Evolutionary conservation across 1,139 yeast genomes (phyloP), one percentile per base, ranked within the genome.

Genomic region (Yamadazyma friedrichii): DNA sequence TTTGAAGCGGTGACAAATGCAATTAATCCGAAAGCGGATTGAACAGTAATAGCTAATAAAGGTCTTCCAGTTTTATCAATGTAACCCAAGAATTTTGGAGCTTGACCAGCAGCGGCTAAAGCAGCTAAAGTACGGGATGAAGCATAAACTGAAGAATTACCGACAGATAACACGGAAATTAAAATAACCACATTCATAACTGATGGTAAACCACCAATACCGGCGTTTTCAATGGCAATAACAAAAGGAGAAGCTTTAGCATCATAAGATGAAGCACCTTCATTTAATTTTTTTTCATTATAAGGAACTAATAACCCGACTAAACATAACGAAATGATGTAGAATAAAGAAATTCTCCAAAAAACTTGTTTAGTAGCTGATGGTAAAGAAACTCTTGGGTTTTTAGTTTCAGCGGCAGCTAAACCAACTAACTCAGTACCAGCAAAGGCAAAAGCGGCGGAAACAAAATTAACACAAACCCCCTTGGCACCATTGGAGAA

Each of bases 101-200:
- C 91, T 61, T 79, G 82, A 26, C 89, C 88, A 55, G 87, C 84
- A 49, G 84, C 83, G 36, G 96, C 88, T 50, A 89, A 71, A 11
- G 95, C 86, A 48, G 86, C 83, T 49, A 88, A 64, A 16, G 95
- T 81, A 73, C 96, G 80, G 29, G 95, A 85, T 43, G 89, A 79
- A 26, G 84, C 95, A 52, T 74, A 82, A 20, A 82, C 85, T 9
- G 84, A 76, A 20, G 82, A 74, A 48, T 63, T 63, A 38, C 76
- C 77, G 42, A 72, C 76, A n/a, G 77, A 71, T 37, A 70, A 62
- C 33, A 71, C 76, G 11, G 76, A 63, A 40, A 72, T 51, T 60
- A 72, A 62, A 43, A 72, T 71, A 39, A 72, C 77, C 3, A 66
- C 77, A 48, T 72, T 72, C 74, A 72, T 70, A 34, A 72, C 74